Evolutionary conservation across 495 filamentous ascomycete species (phyloP).

Genomic region (Acidomyces sp.): DNA sequence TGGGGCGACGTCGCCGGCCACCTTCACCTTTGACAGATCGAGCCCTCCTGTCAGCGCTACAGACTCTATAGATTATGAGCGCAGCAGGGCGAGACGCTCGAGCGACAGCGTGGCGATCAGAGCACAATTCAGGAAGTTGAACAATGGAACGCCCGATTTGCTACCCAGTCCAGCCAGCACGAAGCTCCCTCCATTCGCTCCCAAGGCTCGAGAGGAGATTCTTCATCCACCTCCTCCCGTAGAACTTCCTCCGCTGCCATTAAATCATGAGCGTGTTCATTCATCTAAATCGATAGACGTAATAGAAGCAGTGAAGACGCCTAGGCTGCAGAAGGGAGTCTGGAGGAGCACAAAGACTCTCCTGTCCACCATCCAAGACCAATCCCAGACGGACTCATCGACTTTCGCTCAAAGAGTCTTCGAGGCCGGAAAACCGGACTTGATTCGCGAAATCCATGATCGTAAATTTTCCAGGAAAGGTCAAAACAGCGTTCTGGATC

Average conservation of each 20-base stretch:
- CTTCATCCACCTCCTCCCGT: conserved; percentile 1
- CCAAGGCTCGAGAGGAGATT: not conserved
- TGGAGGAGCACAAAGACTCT: conserved; percentile 1
- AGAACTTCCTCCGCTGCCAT: not conserved
- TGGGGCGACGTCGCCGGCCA: not conserved
- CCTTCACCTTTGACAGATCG: too few species aligned
- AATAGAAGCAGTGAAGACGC: conserved; percentile 1
- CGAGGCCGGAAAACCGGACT: conserved; percentile 13
- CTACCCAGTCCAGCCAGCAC: not conserved
- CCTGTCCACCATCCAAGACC: conserved; percentile 1
- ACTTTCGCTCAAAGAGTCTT: conserved; percentile 11
- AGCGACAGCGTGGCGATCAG: not conserved
- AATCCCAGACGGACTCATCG: not conserved
- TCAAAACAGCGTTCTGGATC: conserved; percentile 6
- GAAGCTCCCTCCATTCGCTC: conserved; percentile 1
- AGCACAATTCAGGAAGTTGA: not conserved
- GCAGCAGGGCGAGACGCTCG: not conserved
- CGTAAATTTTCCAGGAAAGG: conserved; percentile 1
- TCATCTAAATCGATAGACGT: conserved; percentile 3
- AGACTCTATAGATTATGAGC: not conserved
- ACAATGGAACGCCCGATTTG: not conserved
- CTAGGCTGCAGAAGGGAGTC: not conserved
- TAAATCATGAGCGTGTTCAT: not conserved
- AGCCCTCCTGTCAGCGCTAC: too few species aligned
- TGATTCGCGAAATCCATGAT: conserved; percentile 3